A percentile compares a stretch with the other conserved stretches of the same genome.
phyloP scores from a whole-genome alignment of 2,329 filamentous ascomycete genomes.

The Phaeophleospora eucalypticola region DNA sequence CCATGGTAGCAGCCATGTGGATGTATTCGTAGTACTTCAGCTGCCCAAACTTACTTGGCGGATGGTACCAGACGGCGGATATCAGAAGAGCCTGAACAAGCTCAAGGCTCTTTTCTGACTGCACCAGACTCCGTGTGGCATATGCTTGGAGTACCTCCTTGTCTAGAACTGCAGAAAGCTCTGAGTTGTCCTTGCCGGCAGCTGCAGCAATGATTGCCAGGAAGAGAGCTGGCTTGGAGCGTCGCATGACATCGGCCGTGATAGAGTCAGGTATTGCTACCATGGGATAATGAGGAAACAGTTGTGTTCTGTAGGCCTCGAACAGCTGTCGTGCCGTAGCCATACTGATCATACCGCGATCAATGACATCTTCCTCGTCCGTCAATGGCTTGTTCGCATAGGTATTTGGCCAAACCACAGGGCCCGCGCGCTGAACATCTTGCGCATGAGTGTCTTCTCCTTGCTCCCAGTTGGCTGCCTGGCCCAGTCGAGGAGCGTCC shows the following conservation, averaged over 20 bases:
- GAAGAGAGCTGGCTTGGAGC: conserved; percentile 62
- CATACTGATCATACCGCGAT: conserved; percentile 56
- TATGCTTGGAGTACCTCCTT: conserved; percentile 48
- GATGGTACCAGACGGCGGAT: conserved; percentile 49
- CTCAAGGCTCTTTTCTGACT: conserved; percentile 50
- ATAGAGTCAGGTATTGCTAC: conserved; percentile 56
- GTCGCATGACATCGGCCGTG: conserved; percentile 54
- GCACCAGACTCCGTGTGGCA: conserved; percentile 46
- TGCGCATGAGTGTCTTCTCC: background rate
- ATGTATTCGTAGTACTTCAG: conserved; percentile 51
- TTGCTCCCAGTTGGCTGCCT: conserved; percentile 5
- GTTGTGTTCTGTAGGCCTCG: conserved; percentile 55
- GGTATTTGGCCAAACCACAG: conserved; percentile 9
- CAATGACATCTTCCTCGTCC: conserved; percentile 43
- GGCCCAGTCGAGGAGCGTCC: conserved; percentile 3
- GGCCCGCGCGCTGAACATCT: background rate
- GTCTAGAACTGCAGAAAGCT: conserved; percentile 43
- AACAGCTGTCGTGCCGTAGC: conserved; percentile 55
- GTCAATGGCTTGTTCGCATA: conserved; percentile 10
- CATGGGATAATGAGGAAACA: conserved; percentile 59
- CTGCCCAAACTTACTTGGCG: conserved; percentile 41
- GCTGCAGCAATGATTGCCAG: conserved; percentile 63
- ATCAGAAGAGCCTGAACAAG: conserved; percentile 49
- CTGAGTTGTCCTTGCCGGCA: conserved; percentile 54
- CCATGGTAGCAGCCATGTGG: conserved; percentile 51